phyloP scores from a whole-genome alignment of 768 basidiomycete species.

The Russula dissimulans region DNA sequence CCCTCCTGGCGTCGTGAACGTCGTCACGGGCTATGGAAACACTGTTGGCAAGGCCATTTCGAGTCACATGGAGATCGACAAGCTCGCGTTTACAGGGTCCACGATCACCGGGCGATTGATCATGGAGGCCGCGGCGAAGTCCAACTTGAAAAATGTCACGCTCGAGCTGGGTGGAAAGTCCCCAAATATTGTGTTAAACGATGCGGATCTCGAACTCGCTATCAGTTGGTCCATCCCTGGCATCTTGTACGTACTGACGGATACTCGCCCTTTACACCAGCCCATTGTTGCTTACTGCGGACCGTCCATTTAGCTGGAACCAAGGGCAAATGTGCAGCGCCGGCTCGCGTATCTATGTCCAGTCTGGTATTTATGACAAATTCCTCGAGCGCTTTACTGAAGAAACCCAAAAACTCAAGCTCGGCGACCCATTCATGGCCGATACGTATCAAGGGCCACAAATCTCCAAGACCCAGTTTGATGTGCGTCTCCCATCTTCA shows the following conservation, averaged over 20 bases:
- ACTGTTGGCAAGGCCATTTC: conserved; percentile 50
- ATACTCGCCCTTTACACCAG: no score
- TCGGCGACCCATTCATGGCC: conserved; percentile 61
- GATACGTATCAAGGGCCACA: conserved; percentile 67
- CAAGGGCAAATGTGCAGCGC: conserved; percentile 75
- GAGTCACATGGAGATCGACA: conserved; percentile 48
- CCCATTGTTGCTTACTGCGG: background rate
- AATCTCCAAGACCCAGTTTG: conserved; percentile 64
- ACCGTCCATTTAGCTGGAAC: conserved; percentile 39
- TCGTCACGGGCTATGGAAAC: conserved; percentile 45
- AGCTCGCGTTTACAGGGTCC: conserved; percentile 66
- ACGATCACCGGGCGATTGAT: conserved; percentile 55
- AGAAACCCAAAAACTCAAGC: conserved; percentile 42
- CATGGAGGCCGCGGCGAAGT: conserved; percentile 49
- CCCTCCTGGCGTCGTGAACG: conserved; percentile 55
- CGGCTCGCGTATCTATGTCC: conserved; percentile 76
- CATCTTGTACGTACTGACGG: conserved; percentile 37
- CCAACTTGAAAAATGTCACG: conserved; percentile 61
- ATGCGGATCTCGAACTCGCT: conserved; percentile 49
- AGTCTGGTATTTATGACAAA: conserved; percentile 67
- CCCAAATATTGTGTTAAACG: conserved; percentile 52
- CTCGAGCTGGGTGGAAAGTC: conserved; percentile 72
- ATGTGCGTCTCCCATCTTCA: conserved; percentile 34
- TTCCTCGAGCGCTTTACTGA: conserved; percentile 55
- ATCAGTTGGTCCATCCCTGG: conserved; percentile 49